Percentiles rank a stretch among this genome's conserved stretches.
phyloP scores from a whole-genome alignment of 148 eudicot genomes.

The Simmondsia chinensis region DNA sequence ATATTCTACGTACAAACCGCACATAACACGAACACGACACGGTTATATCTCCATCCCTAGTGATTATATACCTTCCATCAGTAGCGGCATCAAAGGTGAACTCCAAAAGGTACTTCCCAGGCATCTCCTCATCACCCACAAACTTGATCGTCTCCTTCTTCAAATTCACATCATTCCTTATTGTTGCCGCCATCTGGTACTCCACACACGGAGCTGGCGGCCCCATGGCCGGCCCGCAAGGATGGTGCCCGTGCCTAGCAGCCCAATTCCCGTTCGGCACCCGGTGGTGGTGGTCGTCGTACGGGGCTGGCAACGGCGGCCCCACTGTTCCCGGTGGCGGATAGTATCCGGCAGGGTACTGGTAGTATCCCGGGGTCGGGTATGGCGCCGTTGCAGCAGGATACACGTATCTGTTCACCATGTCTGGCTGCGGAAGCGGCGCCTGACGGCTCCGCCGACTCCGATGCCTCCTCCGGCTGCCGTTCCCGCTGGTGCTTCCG shows the following conservation, averaged over 20 bases:
- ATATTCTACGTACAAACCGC: no score
- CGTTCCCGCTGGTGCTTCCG: conserved; percentile 41
- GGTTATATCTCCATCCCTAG: no score
- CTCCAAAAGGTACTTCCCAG: conserved; percentile 70
- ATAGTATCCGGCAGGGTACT: conserved; percentile 56
- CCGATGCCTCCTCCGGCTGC: conserved; percentile 38
- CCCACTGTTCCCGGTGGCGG: conserved; percentile 39
- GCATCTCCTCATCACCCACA: conserved; percentile 63
- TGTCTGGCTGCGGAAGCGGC: conserved; percentile 36
- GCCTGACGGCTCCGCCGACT: conserved; percentile 28
- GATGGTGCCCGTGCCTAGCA: conserved; percentile 44
- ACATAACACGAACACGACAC: no score
- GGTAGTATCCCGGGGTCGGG: conserved; percentile 43
- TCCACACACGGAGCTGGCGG: conserved; percentile 57
- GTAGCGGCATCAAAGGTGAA: conserved; percentile 90
- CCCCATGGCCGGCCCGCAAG: conserved; percentile 46
- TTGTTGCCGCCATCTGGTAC: conserved; percentile 91
- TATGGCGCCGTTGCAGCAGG: conserved; percentile 61
- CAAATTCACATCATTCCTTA: conserved; percentile 77
- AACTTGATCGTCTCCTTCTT: conserved; percentile 83
- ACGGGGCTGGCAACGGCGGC: conserved; percentile 64
- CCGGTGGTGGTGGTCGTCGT: conserved; percentile 73
- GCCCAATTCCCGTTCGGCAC: conserved; percentile 39
- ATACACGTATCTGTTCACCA: conserved; percentile 60
- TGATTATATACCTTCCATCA: conserved; percentile 73